Evolutionary conservation across 2,329 filamentous ascomycete genomes (phyloP), one percentile per base, ranked within the genome.

Genomic region (Trichocomaceae sp.): DNA sequence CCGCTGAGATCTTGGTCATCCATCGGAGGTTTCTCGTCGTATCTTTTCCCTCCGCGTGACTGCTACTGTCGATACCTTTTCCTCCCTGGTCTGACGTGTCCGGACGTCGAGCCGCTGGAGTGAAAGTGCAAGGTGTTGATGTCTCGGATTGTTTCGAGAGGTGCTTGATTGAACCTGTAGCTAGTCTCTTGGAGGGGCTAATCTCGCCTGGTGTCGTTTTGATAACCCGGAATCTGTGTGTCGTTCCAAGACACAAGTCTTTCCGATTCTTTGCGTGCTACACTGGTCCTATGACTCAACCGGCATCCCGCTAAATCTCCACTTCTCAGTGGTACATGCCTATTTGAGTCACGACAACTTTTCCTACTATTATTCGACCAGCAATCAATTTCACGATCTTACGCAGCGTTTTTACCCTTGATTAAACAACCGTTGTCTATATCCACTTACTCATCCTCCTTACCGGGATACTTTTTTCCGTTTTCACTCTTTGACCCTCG

Each of bases 381-480:
- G 48, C 50, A 20, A 8, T 53, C 37, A 35, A 58, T 55, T 52
- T 72, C 63, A 72, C 69, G 69, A 72, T 70, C 62, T 71, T 62
- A 72, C 69, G 69, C 68, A 72, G 69, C 69, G 69, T 61, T 67
- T 29, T 20, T 45, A 49, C 31, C 41, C 50, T 44, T 51, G 48
- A 51, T 47, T 31, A 31, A 35, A 50, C 50, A 39, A 37, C 45
- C 42, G 17, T 56, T 56, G 47, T 55, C 45, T 41, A 47, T 48
- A 48, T 37, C 57, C 55, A 41, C 52, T 47, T 58, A 49, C 41
- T 48, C 47, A 57, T 57, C 58, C 13, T 23, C 51, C 48, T 41
- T 52, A 31, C 49, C 23, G 39, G 51, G 26, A 47, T 29, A 31
- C 44, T 44, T 50, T 50, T n/a, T n/a, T n/a, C n/a, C 47, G 47